Percentiles rank a stretch among this genome's conserved stretches.
Evolutionary conservation across 768 basidiomycete species (phyloP).

Genomic region (Pleurotus eryngii): DNA sequence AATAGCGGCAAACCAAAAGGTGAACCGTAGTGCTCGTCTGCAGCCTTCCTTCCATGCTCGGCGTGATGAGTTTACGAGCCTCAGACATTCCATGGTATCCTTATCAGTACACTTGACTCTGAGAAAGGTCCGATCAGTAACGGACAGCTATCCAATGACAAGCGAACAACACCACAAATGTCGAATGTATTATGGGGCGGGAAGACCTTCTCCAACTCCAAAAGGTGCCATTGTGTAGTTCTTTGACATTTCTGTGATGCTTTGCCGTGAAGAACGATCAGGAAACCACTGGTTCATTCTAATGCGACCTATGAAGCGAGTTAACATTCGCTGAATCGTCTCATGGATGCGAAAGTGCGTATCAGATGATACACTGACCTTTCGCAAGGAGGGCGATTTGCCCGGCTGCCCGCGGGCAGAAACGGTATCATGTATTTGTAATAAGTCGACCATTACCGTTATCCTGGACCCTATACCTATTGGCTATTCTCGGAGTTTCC

Average conservation of each 20-base stretch:
- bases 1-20: background rate
- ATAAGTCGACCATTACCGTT: background rate
- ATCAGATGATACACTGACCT: background rate
- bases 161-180: background rate
- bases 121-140: background rate
- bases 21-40: too few relatives aligned
- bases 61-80: too few relatives aligned
- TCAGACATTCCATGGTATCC: too few relatives aligned
- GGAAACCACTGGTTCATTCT: background rate
- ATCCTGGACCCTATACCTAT: background rate
- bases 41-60: too few relatives aligned
- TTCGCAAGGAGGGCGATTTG: constrained; percentile 7
- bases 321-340: background rate
- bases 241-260: constrained; percentile 1
- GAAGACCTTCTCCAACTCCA: constrained; percentile 3
- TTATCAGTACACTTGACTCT: background rate
- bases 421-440: background rate
- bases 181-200: background rate
- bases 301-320: background rate
- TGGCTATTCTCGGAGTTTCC: background rate
- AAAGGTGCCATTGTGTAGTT: constrained; percentile 1
- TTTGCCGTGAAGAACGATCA: background rate
- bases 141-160: background rate
- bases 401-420: constrained; percentile 5
- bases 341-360: background rate